phyloP scores from a whole-genome alignment of 2,329 filamentous ascomycete genomes.

The Lachnellula hyalina region DNA sequence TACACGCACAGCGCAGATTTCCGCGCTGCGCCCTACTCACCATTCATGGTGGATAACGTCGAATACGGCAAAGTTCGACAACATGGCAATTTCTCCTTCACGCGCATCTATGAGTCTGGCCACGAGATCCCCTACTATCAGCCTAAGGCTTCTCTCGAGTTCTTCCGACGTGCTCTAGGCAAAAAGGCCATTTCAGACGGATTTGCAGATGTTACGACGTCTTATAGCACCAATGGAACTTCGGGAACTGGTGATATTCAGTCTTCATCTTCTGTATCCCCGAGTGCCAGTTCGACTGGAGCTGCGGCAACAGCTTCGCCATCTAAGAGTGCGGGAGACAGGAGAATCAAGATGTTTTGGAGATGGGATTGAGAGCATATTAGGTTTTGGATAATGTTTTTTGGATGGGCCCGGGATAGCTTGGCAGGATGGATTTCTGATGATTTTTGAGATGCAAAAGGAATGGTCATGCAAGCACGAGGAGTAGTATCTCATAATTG shows the following conservation, averaged over 20 bases:
- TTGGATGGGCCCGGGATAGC: too few species aligned
- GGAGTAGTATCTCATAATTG: too few species aligned
- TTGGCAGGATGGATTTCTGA: too few species aligned
- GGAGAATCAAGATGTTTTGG: background rate
- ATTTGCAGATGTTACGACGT: background rate
- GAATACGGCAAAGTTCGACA: conserved; percentile 67
- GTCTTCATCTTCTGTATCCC: background rate
- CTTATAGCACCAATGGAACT: background rate
- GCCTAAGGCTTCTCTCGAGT: background rate
- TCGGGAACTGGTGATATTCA: background rate
- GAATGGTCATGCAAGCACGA: too few species aligned
- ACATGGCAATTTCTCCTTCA: conserved; percentile 65
- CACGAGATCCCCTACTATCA: conserved; percentile 34
- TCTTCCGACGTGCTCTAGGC: background rate
- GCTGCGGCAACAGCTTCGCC: background rate
- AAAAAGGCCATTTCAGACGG: background rate
- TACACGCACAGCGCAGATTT: conserved; percentile 45
- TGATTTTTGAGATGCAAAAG: too few species aligned
- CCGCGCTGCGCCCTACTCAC: conserved; percentile 59
- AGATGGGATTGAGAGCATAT: background rate
- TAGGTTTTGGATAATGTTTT: background rate
- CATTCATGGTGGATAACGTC: conserved; percentile 57
- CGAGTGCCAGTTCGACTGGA: background rate
- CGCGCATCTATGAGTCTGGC: conserved; percentile 57
- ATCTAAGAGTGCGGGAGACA: background rate